Conservation (phyloP, 768 basidiomycete species). For the Naganishia antarctica region DNA sequence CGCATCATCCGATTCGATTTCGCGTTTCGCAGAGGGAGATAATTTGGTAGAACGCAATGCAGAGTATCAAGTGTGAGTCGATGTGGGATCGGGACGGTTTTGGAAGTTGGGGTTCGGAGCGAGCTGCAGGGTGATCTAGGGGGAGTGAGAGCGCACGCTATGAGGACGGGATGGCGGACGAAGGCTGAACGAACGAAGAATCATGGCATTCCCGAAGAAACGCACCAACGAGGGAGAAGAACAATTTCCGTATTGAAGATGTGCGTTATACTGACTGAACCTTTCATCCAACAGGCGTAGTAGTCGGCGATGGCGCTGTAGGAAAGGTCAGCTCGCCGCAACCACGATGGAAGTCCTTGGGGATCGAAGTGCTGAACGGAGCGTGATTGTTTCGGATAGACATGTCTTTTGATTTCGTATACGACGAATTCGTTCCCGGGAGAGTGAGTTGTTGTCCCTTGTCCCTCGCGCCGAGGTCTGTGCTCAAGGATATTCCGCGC, state of each 20-base stretch:
- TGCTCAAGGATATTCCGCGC: not conserved
- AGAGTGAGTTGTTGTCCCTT: conserved; percentile 51
- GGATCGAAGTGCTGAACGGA: conserved; percentile 15
- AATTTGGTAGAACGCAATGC: not conserved
- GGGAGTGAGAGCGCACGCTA: too few relatives aligned
- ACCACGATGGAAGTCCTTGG: not conserved
- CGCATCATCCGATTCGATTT: too few relatives aligned
- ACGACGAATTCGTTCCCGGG: conserved; percentile 92
- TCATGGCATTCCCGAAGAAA: too few relatives aligned
- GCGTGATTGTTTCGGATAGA: conserved; percentile 54
- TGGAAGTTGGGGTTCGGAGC: too few relatives aligned
- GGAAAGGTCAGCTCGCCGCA: conserved; percentile 68
- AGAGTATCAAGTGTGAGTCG: conserved; percentile 25
- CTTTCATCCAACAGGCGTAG: conserved; percentile 65
- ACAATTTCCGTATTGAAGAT: not conserved
- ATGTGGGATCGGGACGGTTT: not conserved
- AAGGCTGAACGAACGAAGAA: too few relatives aligned
- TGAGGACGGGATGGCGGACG: too few relatives aligned
- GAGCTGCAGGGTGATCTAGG: too few relatives aligned
- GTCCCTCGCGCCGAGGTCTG: not conserved
- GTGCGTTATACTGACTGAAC: not conserved
- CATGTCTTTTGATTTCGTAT: conserved; percentile 97
- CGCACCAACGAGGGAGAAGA: too few relatives aligned
- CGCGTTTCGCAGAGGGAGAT: conserved; percentile 38
- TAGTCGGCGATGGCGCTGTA: conserved; percentile 97